phyloP scores from a whole-genome alignment of 2,329 filamentous ascomycete genomes.

The Venturia oleaginea region DNA sequence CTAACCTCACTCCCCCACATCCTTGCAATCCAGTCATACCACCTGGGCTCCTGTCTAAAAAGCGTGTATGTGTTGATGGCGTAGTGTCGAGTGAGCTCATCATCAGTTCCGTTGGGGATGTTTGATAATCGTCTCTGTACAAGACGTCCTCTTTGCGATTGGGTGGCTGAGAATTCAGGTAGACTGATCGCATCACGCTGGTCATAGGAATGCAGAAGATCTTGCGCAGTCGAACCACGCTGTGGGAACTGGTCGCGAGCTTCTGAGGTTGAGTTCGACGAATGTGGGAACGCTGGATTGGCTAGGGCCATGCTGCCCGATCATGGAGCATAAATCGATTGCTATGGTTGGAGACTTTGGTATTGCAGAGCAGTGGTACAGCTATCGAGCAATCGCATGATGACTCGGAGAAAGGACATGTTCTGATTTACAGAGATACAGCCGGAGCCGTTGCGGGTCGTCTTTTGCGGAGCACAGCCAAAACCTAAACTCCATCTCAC shows the following conservation, averaged over 20 bases:
- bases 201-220: neutral
- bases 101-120: neutral
- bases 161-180: neutral
- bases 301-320: neutral
- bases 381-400: neutral
- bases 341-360: neutral
- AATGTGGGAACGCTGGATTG: neutral
- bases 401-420: neutral
- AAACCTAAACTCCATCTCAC: neutral
- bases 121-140: neutral
- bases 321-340: neutral
- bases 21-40: constrained; percentile 29
- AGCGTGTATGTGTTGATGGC: constrained; percentile 4
- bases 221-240: neutral
- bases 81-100: neutral
- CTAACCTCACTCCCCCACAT: constrained; percentile 44
- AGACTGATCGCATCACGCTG: constrained; percentile 1
- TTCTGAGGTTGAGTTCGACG: neutral
- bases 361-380: neutral
- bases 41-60: constrained; percentile 16
- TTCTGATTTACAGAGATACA: neutral
- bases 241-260: neutral
- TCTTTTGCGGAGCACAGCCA: neutral
- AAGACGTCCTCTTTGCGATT: neutral
- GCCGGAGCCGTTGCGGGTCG: neutral